A percentile compares a stretch with the other conserved stretches of the same genome.
Evolutionary conservation across 176 grass and related monocot genomes (phyloP).

Genomic region (Triticum dicoccoides): DNA sequence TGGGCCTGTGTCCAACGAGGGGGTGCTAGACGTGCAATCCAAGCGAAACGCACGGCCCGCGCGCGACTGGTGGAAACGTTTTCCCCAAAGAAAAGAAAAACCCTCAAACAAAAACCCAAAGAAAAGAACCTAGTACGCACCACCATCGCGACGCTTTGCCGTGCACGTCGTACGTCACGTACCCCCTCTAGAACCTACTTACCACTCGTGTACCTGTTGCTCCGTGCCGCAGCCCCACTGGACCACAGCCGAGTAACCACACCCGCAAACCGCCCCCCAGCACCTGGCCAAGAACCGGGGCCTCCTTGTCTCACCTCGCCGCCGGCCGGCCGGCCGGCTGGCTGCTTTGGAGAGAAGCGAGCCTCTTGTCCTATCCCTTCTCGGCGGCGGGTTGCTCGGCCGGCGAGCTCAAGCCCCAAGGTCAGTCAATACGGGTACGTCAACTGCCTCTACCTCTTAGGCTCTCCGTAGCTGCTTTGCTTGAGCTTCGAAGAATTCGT

Average conservation of each 20-base stretch:
- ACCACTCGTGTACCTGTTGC: neutral
- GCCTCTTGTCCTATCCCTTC: neutral
- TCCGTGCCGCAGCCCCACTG: neutral
- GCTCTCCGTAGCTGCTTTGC: neutral
- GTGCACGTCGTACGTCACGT: conserved; percentile 1
- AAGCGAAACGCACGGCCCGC: too few relatives aligned
- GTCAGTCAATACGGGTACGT: neutral
- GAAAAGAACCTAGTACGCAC: neutral
- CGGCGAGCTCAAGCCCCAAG: neutral
- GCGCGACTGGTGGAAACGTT: too few relatives aligned
- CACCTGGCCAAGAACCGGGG: neutral
- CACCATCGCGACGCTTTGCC: neutral
- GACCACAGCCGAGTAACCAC: neutral
- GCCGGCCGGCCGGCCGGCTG: neutral
- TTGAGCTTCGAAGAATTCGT: neutral
- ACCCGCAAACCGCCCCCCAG: neutral
- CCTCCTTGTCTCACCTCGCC: conserved; percentile 5
- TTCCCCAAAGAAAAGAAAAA: too few relatives aligned
- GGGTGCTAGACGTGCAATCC: too few relatives aligned
- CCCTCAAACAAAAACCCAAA: neutral
- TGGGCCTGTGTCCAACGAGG: too few relatives aligned
- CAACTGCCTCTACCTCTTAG: neutral
- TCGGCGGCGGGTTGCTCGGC: neutral
- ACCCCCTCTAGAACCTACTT: neutral
- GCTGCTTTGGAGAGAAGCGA: neutral